Percentiles rank a stretch among this genome's conserved stretches.
Evolutionary conservation across 192 early-diverging fungal genomes (phyloP).

Genomic region (Umbelopsis sp.): DNA sequence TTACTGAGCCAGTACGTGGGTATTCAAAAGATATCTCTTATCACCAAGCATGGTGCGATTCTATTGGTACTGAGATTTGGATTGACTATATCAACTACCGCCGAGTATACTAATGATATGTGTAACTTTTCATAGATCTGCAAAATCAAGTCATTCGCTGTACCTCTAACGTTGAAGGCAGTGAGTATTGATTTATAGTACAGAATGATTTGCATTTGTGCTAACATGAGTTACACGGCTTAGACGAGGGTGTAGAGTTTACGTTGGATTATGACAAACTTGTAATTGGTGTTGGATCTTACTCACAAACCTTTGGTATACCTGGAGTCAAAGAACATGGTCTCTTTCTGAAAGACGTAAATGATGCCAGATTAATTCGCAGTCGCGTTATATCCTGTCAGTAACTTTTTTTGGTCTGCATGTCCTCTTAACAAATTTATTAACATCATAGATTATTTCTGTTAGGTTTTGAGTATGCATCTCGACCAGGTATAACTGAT

Average conservation of each 20-base stretch:
- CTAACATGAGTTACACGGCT: background rate
- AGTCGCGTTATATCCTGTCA: slow-evolving; percentile 75
- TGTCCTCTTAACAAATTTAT: too few relatives aligned
- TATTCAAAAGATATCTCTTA: slow-evolving; percentile 61
- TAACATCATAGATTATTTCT: background rate
- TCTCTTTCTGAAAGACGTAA: slow-evolving; percentile 84
- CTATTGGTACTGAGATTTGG: slow-evolving; percentile 36
- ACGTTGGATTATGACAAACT: slow-evolving; percentile 77
- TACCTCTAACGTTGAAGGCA: slow-evolving; percentile 40
- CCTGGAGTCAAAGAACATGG: slow-evolving; percentile 84
- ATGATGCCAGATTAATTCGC: slow-evolving; percentile 83
- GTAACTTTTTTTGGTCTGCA: background rate
- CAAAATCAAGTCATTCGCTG: slow-evolving; percentile 44
- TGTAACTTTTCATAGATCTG: slow-evolving; percentile 39
- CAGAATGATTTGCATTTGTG: background rate
- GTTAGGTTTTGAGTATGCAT: slow-evolving; percentile 71
- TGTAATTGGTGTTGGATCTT: slow-evolving; percentile 80
- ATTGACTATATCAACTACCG: background rate
- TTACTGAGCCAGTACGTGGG: slow-evolving; percentile 79
- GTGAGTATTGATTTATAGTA: slow-evolving; percentile 15
- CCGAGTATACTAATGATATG: background rate
- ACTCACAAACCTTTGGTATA: slow-evolving; percentile 84
- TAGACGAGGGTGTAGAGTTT: slow-evolving; percentile 41
- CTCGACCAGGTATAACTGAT: slow-evolving; percentile 63
- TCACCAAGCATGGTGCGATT: slow-evolving; percentile 66